Conservation (phyloP, 163 green algal genomes). For the Dunaliella salina region DNA sequence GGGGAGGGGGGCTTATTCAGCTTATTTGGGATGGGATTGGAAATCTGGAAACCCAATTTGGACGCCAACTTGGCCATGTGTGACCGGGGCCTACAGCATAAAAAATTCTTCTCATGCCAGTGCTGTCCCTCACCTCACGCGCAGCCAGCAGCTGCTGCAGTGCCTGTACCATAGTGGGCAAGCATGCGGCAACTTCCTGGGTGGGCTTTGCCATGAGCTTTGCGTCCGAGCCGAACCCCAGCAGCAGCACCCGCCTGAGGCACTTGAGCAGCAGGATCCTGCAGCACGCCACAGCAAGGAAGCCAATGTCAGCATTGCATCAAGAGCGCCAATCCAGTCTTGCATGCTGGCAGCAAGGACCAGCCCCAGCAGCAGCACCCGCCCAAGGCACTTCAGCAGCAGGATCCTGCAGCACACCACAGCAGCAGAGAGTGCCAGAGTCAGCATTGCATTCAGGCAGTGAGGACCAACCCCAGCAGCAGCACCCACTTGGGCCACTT, state of each 20-base stretch:
- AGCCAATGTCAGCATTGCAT: too few relatives aligned
- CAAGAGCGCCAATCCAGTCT: too few relatives aligned
- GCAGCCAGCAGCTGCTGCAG: conserved; percentile 11
- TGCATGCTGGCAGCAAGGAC: conserved; percentile 63
- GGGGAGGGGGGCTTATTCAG: too few relatives aligned
- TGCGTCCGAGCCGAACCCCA: conserved; percentile 70
- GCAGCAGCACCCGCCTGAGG: conserved; percentile 74
- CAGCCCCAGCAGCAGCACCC: conserved; percentile 81
- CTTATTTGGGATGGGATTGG: too few relatives aligned
- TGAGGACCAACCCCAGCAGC: conserved; percentile 30
- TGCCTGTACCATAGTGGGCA: conserved; percentile 48
- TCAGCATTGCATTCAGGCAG: conserved; percentile 34
- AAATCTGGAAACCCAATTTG: too few relatives aligned
- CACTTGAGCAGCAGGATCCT: conserved; percentile 46
- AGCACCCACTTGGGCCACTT: conserved; percentile 59
- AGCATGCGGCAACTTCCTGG: background rate
- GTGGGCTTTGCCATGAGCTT: conserved; percentile 36
- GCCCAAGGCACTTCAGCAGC: conserved; percentile 60
- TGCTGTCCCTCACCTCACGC: background rate
- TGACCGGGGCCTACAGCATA: too few relatives aligned
- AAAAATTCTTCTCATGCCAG: too few relatives aligned
- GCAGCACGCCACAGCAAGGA: conserved; percentile 30
- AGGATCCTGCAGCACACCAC: conserved; percentile 20
- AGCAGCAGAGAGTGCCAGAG: conserved; percentile 13
- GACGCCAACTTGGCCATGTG: too few relatives aligned